Evolutionary conservation across 768 basidiomycete genomes (phyloP), one percentile per base, ranked within the genome.

Genomic region (Tephrocybe sp.): DNA sequence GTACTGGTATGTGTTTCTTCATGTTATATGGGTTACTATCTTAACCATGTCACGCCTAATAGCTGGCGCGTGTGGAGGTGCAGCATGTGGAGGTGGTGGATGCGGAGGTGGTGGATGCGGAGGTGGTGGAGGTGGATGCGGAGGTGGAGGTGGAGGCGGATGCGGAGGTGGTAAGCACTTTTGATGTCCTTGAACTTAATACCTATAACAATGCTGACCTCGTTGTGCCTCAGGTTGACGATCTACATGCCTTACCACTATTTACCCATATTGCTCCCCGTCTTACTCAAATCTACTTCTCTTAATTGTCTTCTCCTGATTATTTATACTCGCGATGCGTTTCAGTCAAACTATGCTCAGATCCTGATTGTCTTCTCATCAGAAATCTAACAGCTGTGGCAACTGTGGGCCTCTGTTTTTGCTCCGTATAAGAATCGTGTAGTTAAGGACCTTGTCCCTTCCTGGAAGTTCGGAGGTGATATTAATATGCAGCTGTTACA

Each of bases 111-210:
- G 49, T 42, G 39, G 49, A 22, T 40, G 22, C 12, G 31, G 49
- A 10, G 19, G 48, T 23, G 31, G 49, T 23, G 49, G 49, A 11
- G 49, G 46, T 23, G 46, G 46, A 9, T 49, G 49, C 36, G 48
- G 49, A 19, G 48, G 48, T 36, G 33, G 45, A n/a, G 32, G 38
- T 40, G 47, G 48, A 10, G 49, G 49, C 3, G 48, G 48, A 23
- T 49, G 48, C 19, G 39, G 48, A 49, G 48, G 39, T 39, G 19
- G 47, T 39, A 26, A 11, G 36, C 30, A 12, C 3, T 23, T 12
- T n/a, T 35, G 22, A 39, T 4, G n/a, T 36, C 5, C 31, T 35
- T n/a, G 33, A 19, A 9, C 22, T 12, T 41, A 4, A n/a, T n/a
- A n/a, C n/a, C n/a, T n/a, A 12, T 5, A 12, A n/a, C 39, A 41